Conservation (phyloP, 176 grass and related monocot species). For the Rhynchospora tenuis region DNA sequence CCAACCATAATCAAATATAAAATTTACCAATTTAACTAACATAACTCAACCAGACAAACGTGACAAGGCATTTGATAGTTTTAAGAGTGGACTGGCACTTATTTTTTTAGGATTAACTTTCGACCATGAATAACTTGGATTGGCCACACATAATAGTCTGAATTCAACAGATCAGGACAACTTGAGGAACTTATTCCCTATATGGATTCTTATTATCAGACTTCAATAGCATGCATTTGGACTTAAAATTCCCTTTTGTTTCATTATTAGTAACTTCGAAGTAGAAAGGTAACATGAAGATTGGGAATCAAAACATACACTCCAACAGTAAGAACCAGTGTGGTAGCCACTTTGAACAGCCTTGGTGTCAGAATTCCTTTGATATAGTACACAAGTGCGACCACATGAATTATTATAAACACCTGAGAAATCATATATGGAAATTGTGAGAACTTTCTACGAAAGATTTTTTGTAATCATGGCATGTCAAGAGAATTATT, state of each 20-base stretch:
- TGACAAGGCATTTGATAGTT: neutral
- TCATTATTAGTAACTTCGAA: neutral
- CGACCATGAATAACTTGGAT: neutral
- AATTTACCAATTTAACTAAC: neutral
- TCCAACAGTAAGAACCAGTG: constrained; percentile 81
- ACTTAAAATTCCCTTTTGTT: neutral
- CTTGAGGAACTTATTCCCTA: neutral
- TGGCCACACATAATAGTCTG: neutral
- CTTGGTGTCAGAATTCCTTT: constrained; percentile 90
- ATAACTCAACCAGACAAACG: neutral
- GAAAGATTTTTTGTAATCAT: neutral
- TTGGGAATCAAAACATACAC: constrained; percentile 50
- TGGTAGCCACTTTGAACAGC: constrained; percentile 96
- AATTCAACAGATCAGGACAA: neutral
- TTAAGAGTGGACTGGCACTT: neutral
- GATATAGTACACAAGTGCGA: constrained; percentile 93
- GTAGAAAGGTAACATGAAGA: constrained; percentile 13
- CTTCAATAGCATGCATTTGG: neutral
- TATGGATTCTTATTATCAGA: neutral
- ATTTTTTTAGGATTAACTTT: neutral
- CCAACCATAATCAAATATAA: neutral
- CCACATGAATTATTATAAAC: constrained; percentile 95
- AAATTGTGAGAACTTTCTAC: neutral
- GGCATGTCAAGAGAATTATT: neutral
- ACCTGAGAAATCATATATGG: constrained; percentile 52